Evolutionary conservation across 2,329 filamentous ascomycete genomes (phyloP).

Genomic region (Neodidymelliopsis sp.): DNA sequence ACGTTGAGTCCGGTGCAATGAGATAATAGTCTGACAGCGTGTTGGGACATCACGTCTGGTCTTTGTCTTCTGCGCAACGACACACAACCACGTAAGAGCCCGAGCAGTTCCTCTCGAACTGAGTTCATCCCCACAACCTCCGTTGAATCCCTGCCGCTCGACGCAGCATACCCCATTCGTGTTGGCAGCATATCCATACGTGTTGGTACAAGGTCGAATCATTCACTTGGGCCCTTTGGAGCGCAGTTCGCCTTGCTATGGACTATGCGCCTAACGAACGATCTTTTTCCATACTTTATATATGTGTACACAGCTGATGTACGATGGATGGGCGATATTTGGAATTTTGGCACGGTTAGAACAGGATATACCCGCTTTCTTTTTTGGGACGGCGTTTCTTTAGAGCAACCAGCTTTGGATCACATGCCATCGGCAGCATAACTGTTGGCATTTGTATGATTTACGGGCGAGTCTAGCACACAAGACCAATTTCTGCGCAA

Average conservation of each 20-base stretch:
- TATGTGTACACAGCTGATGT: not conserved
- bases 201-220: slow-evolving; percentile 1
- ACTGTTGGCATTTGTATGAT: not conserved
- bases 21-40: not conserved
- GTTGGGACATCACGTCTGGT: not conserved
- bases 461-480: too few relatives aligned
- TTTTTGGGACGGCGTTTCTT: not conserved
- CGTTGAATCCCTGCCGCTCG: slow-evolving; percentile 7
- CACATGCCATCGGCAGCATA: not conserved
- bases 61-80: too few relatives aligned
- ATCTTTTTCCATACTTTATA: not conserved
- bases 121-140: too few relatives aligned
- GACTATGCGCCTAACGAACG: not conserved
- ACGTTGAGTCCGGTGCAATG: slow-evolving; percentile 17
- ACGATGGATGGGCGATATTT: not conserved
- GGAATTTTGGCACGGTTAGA: not conserved
- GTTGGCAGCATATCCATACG: not conserved
- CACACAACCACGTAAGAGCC: too few relatives aligned
- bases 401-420: not conserved
- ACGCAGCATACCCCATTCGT: not conserved
- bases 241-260: not conserved
- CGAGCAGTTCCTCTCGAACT: too few relatives aligned
- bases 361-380: slow-evolving; percentile 7
- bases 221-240: not conserved
- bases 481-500: too few relatives aligned